A percentile compares a stretch with the other conserved stretches of the same genome.
Evolutionary conservation across 345 rosid genomes (phyloP).

Genomic region (Brassica nigra): DNA sequence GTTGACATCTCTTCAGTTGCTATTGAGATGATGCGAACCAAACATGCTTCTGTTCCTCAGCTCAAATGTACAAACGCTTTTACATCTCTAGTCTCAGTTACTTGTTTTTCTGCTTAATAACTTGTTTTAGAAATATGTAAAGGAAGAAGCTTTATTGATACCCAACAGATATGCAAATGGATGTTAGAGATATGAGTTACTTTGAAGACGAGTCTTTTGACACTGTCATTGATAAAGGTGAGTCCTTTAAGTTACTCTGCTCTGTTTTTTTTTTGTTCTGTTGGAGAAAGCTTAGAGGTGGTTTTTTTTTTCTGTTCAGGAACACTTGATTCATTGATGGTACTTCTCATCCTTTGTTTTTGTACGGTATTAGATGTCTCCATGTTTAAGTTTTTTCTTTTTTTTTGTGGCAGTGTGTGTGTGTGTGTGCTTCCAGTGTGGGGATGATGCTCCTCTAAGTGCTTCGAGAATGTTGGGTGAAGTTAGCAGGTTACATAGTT

Average conservation of each 20-base stretch:
- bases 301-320: conserved; percentile 48
- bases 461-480: conserved; percentile 85
- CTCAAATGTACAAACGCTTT: conserved; percentile 64
- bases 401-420: conserved; percentile 25
- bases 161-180: conserved; percentile 78
- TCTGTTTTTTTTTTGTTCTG: conserved; percentile 1
- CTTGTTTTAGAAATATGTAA: too few species aligned
- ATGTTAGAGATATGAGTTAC: conserved; percentile 88
- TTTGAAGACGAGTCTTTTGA: conserved; percentile 76
- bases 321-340: conserved; percentile 97
- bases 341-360: conserved; percentile 38
- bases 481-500: conserved; percentile 78
- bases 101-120: too few species aligned
- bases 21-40: conserved; percentile 76
- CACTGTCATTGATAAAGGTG: conserved; percentile 85
- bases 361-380: conserved; percentile 2
- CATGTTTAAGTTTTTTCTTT: conserved; percentile 9
- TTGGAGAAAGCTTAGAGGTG: conserved; percentile 1
- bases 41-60: conserved; percentile 70
- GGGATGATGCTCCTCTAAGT: conserved; percentile 76
- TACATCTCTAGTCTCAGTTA: not conserved
- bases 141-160: conserved; percentile 18
- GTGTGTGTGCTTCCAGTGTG: conserved; percentile 54
- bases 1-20: conserved; percentile 85
- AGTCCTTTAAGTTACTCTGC: not conserved